Percentiles rank a stretch among this genome's conserved stretches.
phyloP scores from a whole-genome alignment of 2,329 filamentous ascomycete genomes.

The Botrytis elliptica region DNA sequence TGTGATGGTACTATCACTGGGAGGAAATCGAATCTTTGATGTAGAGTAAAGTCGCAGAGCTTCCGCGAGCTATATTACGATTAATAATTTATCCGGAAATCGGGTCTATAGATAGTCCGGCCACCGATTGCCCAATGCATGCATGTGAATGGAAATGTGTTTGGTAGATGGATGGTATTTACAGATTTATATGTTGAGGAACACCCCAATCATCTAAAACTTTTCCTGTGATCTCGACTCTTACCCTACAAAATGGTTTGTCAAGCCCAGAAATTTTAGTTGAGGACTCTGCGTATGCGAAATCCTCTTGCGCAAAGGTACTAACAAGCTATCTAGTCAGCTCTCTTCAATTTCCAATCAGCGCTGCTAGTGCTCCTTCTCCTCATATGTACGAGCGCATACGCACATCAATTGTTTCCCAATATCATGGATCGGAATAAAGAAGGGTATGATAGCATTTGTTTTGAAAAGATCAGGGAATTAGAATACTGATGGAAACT shows the following conservation, averaged over 20 bases:
- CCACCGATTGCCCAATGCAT: slow-evolving; percentile 1
- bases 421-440: slow-evolving; percentile 90
- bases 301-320: not conserved
- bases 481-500: slow-evolving; percentile 23
- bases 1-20: not conserved
- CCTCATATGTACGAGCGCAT: slow-evolving; percentile 92
- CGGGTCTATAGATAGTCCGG: not conserved
- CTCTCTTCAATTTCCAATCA: slow-evolving; percentile 98
- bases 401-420: slow-evolving; percentile 87
- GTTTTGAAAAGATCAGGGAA: slow-evolving; percentile 1
- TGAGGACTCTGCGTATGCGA: no score
- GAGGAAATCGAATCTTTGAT: not conserved
- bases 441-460: slow-evolving; percentile 64
- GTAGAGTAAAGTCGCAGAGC: not conserved
- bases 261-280: not conserved
- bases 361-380: slow-evolving; percentile 92
- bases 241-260: slow-evolving; percentile 10
- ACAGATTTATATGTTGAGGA: not conserved
- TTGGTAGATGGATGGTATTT: slow-evolving; percentile 4
- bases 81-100: not conserved
- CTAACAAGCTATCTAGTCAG: slow-evolving; percentile 60
- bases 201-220: not conserved
- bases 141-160: slow-evolving; percentile 22
- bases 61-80: not conserved
- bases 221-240: not conserved